These are phyloP conservation scores for Phascolomyces articulosus DNA, from an alignment of 371 early-diverging fungal genomes.

Conservation along the genomic window DNA sequence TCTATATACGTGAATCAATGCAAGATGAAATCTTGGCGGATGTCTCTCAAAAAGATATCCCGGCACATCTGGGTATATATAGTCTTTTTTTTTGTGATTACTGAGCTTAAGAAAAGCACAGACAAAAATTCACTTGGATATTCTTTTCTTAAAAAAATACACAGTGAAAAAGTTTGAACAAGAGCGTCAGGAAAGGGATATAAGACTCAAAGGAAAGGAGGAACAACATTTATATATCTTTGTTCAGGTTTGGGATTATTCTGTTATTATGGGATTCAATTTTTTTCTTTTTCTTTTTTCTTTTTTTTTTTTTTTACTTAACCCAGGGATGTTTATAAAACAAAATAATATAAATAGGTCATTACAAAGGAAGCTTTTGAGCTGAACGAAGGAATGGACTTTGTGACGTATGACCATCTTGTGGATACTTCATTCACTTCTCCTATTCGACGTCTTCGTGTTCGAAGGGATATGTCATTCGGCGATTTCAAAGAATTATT, in stretches of 20 bases:
- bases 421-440: slow-evolving; percentile 15
- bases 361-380: slow-evolving; percentile 58
- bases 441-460: slow-evolving; percentile 17
- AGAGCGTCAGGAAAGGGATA: slow-evolving; percentile 55
- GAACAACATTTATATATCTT: slow-evolving; percentile 71
- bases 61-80: slow-evolving; percentile 64
- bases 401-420: slow-evolving; percentile 41
- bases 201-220: slow-evolving; percentile 60
- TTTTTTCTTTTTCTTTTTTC: no score
- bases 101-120: no score
- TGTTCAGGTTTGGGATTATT: no score
- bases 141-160: background rate
- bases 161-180: slow-evolving; percentile 53
- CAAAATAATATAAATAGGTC: slow-evolving; percentile 30
- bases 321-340: background rate
- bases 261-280: no score
- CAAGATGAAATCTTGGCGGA: slow-evolving; percentile 72
- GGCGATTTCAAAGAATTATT: slow-evolving; percentile 33
- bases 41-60: slow-evolving; percentile 68
- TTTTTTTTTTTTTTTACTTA: background rate
- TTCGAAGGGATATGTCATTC: slow-evolving; percentile 36
- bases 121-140: no score
- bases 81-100: slow-evolving; percentile 20
- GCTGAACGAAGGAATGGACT: slow-evolving; percentile 81
- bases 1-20: slow-evolving; percentile 83